These are phyloP conservation scores for Fusarium annulatum DNA, from an alignment of 2,329 filamentous ascomycete genomes.

Conservation along the genomic window DNA sequence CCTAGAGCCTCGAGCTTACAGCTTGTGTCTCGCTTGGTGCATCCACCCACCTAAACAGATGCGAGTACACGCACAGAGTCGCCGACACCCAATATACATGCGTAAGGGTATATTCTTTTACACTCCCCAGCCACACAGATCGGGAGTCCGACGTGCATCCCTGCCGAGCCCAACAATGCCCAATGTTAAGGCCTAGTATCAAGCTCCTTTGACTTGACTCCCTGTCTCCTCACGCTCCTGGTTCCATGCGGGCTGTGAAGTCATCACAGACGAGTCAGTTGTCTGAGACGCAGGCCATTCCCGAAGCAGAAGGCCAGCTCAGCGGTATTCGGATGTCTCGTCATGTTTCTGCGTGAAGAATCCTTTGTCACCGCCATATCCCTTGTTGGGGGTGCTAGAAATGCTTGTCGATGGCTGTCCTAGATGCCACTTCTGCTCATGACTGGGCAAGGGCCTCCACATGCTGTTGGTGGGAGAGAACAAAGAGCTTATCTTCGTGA, in stretches of 20 bases:
- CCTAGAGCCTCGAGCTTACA: conserved; percentile 29
- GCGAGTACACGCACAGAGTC: conserved; percentile 19
- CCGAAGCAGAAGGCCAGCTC: conserved; percentile 50
- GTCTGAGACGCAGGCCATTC: conserved; percentile 46
- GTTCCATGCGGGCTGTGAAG: conserved; percentile 45
- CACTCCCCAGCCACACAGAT: conserved; percentile 36
- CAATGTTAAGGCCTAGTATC: conserved; percentile 28
- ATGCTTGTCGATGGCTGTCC: conserved; percentile 23
- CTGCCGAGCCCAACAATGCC: conserved; percentile 44
- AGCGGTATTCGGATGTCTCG: conserved; percentile 39
- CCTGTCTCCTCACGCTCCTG: conserved; percentile 31
- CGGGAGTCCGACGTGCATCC: conserved; percentile 31
- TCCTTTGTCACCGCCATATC: conserved; percentile 34
- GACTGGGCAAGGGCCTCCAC: conserved; percentile 17
- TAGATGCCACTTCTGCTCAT: conserved; percentile 24
- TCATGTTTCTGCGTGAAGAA: conserved; percentile 36
- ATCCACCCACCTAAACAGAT: conserved; percentile 33
- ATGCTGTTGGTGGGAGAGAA: conserved; percentile 12
- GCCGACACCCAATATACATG: conserved; percentile 31
- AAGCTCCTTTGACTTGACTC: conserved; percentile 6
- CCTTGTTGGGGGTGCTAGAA: conserved; percentile 19
- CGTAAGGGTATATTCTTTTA: conserved; percentile 32
- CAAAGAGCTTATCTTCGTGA: conserved; percentile 20
- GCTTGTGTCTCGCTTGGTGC: conserved; percentile 31
- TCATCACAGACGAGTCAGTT: conserved; percentile 43